phyloP scores from a whole-genome alignment of 768 basidiomycete genomes.

The Kwoniella dendrophila region DNA sequence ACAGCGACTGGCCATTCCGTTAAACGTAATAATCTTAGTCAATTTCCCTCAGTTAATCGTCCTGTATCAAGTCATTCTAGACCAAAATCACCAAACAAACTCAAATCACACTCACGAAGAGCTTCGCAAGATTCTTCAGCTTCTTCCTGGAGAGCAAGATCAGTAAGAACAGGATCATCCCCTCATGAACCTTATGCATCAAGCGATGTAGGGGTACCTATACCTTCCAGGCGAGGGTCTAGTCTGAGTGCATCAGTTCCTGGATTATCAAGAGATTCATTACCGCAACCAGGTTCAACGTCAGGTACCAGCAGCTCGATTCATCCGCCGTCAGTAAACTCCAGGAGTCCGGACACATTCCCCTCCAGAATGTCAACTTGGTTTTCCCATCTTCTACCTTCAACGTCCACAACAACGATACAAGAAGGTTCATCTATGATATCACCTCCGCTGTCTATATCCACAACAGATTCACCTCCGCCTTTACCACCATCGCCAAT shows the following conservation, averaged over 20 bases:
- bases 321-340: background rate
- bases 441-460: constrained; percentile 3
- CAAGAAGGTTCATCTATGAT: constrained; percentile 9
- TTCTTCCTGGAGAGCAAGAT: constrained; percentile 35
- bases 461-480: constrained; percentile 15
- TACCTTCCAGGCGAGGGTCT: constrained; percentile 33
- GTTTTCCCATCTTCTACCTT: constrained; percentile 51
- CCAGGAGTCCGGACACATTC: constrained; percentile 27
- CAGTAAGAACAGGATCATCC: constrained; percentile 34
- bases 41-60: constrained; percentile 16
- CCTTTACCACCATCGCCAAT: constrained; percentile 39
- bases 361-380: constrained; percentile 50
- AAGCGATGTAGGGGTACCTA: constrained; percentile 26
- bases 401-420: constrained; percentile 24
- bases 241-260: constrained; percentile 46
- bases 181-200: constrained; percentile 25
- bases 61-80: constrained; percentile 17
- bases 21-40: constrained; percentile 4
- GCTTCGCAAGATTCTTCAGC: constrained; percentile 41
- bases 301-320: background rate
- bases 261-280: constrained; percentile 30
- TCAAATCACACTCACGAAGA: constrained; percentile 28
- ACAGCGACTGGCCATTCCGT: constrained; percentile 5
- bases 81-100: constrained; percentile 4
- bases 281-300: constrained; percentile 32